Conservation (phyloP, 2,329 filamentous ascomycete species). For the Blastomyces silverae region DNA sequence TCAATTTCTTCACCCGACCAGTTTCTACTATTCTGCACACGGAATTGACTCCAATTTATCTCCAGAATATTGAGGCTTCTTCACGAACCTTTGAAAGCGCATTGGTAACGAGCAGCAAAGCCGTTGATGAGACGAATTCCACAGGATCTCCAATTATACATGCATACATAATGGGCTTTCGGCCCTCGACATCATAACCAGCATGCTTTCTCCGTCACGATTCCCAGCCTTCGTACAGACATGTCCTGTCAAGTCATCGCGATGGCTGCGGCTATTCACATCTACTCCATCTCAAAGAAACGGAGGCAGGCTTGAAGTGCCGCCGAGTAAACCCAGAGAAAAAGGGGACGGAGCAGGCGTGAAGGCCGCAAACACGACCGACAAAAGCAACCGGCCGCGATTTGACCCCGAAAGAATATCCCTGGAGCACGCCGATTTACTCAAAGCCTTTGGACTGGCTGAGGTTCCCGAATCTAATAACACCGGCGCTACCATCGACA, state of each 20-base stretch:
- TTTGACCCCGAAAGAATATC: conserved; percentile 16
- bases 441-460: conserved; percentile 22
- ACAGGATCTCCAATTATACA: not conserved
- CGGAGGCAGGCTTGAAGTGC: not conserved
- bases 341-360: not conserved
- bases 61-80: not conserved
- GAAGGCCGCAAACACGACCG: not conserved
- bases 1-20: not conserved
- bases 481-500: conserved; percentile 18
- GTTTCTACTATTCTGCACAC: not conserved
- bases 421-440: conserved; percentile 13
- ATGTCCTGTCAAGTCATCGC: not conserved
- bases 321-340: not conserved
- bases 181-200: not conserved
- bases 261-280: not conserved
- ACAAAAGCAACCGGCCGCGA: not conserved
- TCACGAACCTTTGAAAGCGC: not conserved
- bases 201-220: conserved; percentile 1
- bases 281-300: not conserved
- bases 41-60: not conserved
- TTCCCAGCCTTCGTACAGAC: not conserved
- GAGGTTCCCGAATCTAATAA: conserved; percentile 19
- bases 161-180: not conserved
- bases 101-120: not conserved
- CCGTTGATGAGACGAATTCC: not conserved